These are phyloP conservation scores for Lasiodiplodia sp. DNA, from an alignment of 2,329 filamentous ascomycete species.

Conservation along the genomic window DNA sequence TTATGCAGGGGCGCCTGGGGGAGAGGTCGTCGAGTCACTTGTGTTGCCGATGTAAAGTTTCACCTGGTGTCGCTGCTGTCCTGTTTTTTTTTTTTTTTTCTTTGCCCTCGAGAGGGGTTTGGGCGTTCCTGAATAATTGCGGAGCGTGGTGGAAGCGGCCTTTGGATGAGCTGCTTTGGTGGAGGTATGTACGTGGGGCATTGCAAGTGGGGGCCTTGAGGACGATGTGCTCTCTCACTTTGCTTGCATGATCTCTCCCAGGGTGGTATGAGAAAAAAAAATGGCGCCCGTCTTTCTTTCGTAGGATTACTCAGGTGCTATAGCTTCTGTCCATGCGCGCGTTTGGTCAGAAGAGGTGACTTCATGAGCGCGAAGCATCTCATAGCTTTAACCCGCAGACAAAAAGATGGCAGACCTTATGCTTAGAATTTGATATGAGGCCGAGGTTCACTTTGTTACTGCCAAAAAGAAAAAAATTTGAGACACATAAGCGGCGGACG, in stretches of 20 bases:
- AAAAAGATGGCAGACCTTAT: too few species aligned
- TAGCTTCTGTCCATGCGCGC: too few species aligned
- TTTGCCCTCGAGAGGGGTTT: too few species aligned
- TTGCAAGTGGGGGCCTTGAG: not conserved
- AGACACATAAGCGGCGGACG: too few species aligned
- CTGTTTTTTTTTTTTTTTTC: not conserved
- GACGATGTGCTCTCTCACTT: not conserved
- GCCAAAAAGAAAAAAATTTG: too few species aligned
- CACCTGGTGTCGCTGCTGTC: not conserved
- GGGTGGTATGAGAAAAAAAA: not conserved
- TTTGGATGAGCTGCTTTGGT: not conserved
- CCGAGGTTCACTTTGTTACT: too few species aligned
- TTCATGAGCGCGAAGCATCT: too few species aligned
- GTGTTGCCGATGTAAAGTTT: not conserved
- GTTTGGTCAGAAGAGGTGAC: too few species aligned
- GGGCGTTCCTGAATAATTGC: not conserved
- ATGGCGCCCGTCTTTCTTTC: not conserved
- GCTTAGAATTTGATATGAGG: too few species aligned
- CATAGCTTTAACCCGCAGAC: too few species aligned
- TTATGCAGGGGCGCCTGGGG: not conserved
- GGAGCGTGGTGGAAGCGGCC: not conserved
- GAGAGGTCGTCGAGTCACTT: not conserved
- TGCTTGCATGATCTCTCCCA: not conserved
- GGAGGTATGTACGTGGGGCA: not conserved
- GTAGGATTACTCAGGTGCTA: not conserved